Evolutionary conservation across 441 rosid genomes (phyloP), one percentile per base, ranked within the genome.

Genomic region (Croton laevigatus): DNA sequence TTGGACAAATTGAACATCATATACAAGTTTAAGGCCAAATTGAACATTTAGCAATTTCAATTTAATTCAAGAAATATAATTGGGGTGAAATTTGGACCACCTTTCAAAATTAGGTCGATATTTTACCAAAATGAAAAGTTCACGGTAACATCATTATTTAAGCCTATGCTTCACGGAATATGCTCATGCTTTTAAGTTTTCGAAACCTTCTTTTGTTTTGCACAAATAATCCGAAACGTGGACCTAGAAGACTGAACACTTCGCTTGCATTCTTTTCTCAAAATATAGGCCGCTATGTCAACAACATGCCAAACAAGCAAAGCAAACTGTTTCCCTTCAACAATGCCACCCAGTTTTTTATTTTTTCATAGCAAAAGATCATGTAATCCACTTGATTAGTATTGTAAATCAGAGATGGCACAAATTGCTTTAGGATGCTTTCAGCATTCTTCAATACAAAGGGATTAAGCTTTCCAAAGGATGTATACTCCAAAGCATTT

Each of bases 391-490:
- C 57, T 4, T 55, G 36, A 17, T 46, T 14, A 32, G 42, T 10
- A 5, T 60, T 70, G 37, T 66, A 46, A 64, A 70, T 65, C 59
- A 76, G 71, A 49, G 81, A 79, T 32, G 80, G 36, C n/a, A 74
- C 73, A 63, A 91, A 82, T 66, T 83, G 82, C 74, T 74, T 81
- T 40, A 91, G 80, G 32, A 83, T 80, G 59, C 78, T 52, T 82
- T 83, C 89, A 37, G 94, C 96, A 62, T 85, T 87, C 71, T 81
- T 84, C 79, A 91, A 93, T 46, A 87, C 93, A 63, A 62, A 79
- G 20, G 97, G 94, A 60, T 88, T 88, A 73, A 94, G 98, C 73
- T 88, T 93, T 73, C 98, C 98, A 71, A 86, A 86, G 16, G 84
- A 83, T 59, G 86, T 81, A 76, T 89, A 91, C 54, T 70, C 73